A percentile compares a stretch with the other conserved stretches of the same genome.
Evolutionary conservation across 352 stramenopile genomes (phyloP).

Genomic region (Thalassiosira livingstoniorum): DNA sequence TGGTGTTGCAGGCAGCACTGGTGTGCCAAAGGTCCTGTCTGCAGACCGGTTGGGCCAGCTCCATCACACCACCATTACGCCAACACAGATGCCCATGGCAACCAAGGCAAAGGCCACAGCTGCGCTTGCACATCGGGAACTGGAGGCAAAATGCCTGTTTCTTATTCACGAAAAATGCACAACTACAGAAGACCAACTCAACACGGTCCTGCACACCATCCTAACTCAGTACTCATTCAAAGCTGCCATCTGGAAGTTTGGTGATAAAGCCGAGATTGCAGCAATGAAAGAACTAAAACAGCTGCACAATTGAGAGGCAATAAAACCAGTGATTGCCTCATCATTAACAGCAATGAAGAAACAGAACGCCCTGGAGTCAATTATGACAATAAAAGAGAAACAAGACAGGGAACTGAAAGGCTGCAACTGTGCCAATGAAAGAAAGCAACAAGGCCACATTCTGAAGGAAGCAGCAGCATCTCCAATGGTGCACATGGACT

Average conservation of each 20-base stretch:
- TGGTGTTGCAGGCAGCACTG: too few species aligned
- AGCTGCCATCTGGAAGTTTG: not conserved
- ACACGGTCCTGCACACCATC: not conserved
- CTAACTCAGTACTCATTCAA: not conserved
- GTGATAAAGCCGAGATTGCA: not conserved
- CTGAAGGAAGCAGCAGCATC: not conserved
- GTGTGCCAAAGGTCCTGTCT: too few species aligned
- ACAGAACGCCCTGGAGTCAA: not conserved
- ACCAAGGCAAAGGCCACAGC: not conserved
- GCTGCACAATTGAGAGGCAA: not conserved
- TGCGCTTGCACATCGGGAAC: not conserved
- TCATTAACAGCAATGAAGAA: not conserved
- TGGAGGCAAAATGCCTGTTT: not conserved
- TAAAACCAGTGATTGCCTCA: not conserved
- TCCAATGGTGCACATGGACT: not conserved
- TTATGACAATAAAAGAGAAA: not conserved
- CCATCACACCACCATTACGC: not conserved
- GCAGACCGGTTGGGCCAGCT: too few species aligned
- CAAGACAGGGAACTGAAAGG: not conserved
- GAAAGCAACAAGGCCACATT: not conserved
- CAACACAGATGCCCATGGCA: not conserved
- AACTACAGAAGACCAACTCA: not conserved
- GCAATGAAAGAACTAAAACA: not conserved
- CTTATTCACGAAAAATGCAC: not conserved
- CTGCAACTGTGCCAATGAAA: not conserved